Base-by-base conservation (phyloP, 2,329 filamentous ascomycete genomes). In the Berkeleyomyces rouxiae region DNA sequence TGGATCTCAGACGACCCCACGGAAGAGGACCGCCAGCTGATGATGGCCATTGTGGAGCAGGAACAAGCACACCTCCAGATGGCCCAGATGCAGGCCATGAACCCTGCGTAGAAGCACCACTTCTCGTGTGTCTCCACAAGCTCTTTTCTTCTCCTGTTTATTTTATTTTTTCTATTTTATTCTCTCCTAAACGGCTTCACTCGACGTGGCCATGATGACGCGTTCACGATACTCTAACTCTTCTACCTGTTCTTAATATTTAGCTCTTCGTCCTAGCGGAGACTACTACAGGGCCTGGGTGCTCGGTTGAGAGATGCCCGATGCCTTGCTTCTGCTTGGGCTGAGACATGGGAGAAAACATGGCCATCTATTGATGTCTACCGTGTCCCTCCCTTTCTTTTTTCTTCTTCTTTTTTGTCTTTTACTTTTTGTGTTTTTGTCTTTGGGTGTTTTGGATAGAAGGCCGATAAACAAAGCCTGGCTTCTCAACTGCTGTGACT, bases 1-100 rank as follows among this genome's bases (percentile, higher is more conserved):
- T 96, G 89, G 88, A 74, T 90, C 63, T 83, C 84, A 0, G 85
- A 90, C 66, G 86, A 89, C 70, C 81, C 85, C 3, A 82, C 79
- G 1, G 77, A 80, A 63, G 76, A 80, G 71, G 76, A 79, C 70
- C 81, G 86, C 79, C 78, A 82, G 70, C 75, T 79, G 68, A 76
- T 78, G 67, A 75, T 78, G 67, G 55, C 40, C 6, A n/a, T 62
- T n/a, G 31, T 59, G 57, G 23, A 23, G 36, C 33, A 58, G 63
- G 43, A 58, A 31, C 46, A 51, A 31, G 7, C 39, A 6, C 49
- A 61, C 5, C 11, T 61, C 31, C 59, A 53, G 40, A 16, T 57
- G 36, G n/a, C 33, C 40, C 16, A 36, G 46, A 61, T 40, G 61
- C 51, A 47, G 53, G 31, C 40, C 51, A 37, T 37, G 49, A 39